Evolutionary conservation across 2,329 filamentous ascomycete genomes (phyloP), one percentile per base, ranked within the genome.

Genomic region (Incumbomyces lentus): DNA sequence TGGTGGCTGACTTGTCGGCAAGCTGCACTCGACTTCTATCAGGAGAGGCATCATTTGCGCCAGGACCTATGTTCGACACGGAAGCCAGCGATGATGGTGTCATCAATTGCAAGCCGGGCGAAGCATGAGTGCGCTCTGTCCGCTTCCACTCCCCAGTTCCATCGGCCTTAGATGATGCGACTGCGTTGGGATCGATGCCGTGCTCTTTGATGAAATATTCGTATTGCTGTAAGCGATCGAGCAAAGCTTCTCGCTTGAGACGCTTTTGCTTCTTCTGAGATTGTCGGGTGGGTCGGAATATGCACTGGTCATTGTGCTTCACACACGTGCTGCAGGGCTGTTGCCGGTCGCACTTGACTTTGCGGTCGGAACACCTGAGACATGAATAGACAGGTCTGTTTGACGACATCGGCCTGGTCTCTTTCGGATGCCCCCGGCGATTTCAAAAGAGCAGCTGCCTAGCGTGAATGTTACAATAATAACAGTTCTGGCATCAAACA

Each of bases 291-390:
- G 57, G 46, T 6, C 48, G 50, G 22, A 56, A 68, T n/a, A 59
- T 57, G 49, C 66, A 68, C 46, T 62, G 53, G 13, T 52, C 56
- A 22, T 54, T 50, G 2, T 66, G 56, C 48, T 65, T 70, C 19
- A 54, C 45, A 41, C 70, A 72, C 45, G 69, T 69, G 13, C 63
- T 64, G 42, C 70, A 73, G 1, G 67, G 68, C 1, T 58, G 54
- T 11, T 50, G 50, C 34, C 63, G 62, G 50, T 72, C 63, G 50
- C 69, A 73, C 42, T 63, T 70, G 46, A 69, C 61, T 49, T 69
- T 69, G 16, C 67, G 60, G 19, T 62, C 62, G 33, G 65, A 59
- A 49, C 66, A 68, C 1, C 59, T 51, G 38, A 64, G 49, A 48
- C 66, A 69, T 29, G 61, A 60, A 38, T 40, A 22, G 22, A 14